Percentiles rank a stretch among this genome's conserved stretches.
Conservation (phyloP, 768 basidiomycete genomes). For the Russula emetica region DNA sequence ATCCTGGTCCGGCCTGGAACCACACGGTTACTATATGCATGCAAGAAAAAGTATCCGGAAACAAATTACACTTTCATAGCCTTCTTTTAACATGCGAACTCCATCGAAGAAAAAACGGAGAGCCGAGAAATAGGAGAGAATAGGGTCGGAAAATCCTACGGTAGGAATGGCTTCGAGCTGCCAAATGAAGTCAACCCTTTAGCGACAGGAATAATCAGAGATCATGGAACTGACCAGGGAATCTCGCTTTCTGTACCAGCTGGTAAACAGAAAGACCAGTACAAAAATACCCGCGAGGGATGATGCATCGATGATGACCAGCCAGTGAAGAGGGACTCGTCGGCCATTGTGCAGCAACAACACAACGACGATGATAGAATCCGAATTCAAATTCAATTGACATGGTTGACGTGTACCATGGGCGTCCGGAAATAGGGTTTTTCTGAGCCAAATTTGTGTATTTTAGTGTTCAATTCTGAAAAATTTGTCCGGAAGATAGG, state of each 20-base stretch:
- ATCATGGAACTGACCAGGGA: not conserved
- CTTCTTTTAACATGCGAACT: conserved; percentile 34
- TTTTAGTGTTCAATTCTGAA: no score
- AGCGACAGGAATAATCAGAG: not conserved
- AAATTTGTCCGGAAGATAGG: no score
- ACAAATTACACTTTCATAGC: conserved; percentile 34
- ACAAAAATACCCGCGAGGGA: conserved; percentile 4
- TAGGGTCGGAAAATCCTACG: conserved; percentile 21
- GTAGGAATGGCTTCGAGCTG: conserved; percentile 23
- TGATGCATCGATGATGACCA: no score
- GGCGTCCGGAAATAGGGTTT: no score
- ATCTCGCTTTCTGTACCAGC: conserved; percentile 9
- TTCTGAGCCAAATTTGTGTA: no score
- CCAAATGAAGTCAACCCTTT: not conserved
- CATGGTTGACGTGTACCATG: no score
- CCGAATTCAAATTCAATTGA: not conserved
- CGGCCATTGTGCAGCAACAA: not conserved
- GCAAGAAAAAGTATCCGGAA: not conserved
- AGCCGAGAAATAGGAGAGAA: conserved; percentile 26
- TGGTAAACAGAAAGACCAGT: not conserved
- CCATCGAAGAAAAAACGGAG: conserved; percentile 31
- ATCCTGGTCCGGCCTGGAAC: conserved; percentile 25
- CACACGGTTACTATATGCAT: not conserved
- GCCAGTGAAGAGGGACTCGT: not conserved
- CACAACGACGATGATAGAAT: not conserved